Base-by-base conservation (phyloP, 2,329 filamentous ascomycete genomes). In the Beauveria caledonica region DNA sequence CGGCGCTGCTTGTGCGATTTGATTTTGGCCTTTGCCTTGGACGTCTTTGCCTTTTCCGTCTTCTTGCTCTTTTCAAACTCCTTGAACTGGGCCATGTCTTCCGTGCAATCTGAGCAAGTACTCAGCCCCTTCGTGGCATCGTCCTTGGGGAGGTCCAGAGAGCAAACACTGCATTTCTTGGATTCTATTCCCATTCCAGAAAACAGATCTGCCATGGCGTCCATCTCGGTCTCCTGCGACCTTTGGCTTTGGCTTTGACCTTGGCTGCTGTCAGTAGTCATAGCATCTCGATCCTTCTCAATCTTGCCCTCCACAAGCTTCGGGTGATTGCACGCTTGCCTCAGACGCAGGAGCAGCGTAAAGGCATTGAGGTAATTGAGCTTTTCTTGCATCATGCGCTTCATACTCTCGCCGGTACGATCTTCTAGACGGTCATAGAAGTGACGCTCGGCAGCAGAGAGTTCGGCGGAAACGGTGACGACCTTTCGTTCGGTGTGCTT, bases 281-380 rank as follows among this genome's bases (percentile, higher is more conserved):
- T 76, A 2, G 90, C 90, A 68, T 97, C 94, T 67, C 88, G 91
- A 71, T 99, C 94, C 65, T 90, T 90, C 60, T 87, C 87, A 61
- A 97, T 79, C 69, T 95, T 93, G 64, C 87, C 87, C 65, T 90
- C 90, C 13, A 96, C 88, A 50, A 99, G 80, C 65, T 91, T 87
- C 0, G 92, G 92, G 71, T 99, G 94, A 69, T 99, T 96, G 73
- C 94, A 99, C 21, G 92, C 90, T 72, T 99, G 94, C 62, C 94
- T 84, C 62, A 99, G 79, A 44, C 94, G 87, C 60, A 99, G 78
- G n/a, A 99, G 83, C 63, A 99, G 78, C 13, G 96, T 92, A 69
- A 99, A 84, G 19, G 94, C 94, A 67, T 92, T 95, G 62, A 95
- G 93, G 70, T 97, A 97, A 76, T 92, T 95, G 58, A 92, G 78